Evolutionary conservation across 2,329 filamentous ascomycete species (phyloP), one percentile per base, ranked within the genome.

Genomic region (Chalaropsis thielavioides): DNA sequence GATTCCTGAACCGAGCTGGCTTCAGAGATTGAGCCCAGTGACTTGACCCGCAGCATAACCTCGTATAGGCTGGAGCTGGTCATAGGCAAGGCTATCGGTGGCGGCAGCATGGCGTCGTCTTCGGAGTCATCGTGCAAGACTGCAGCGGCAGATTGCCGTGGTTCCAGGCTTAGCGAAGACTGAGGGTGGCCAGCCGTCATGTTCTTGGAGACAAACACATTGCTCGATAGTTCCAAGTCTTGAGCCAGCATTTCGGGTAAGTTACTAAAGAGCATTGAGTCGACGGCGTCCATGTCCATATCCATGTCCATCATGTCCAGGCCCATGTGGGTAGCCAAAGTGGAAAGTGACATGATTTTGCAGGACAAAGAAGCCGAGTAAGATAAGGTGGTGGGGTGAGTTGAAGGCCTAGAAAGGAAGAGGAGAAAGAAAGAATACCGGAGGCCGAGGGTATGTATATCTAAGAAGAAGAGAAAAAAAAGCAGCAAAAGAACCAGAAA

Each of bases 191-290:
- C 81, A 24, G 80, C 77, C 5, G 81, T 81, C 76, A 83, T 78
- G 66, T 77, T 78, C 70, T 74, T 80, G 15, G 79, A 75, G 31
- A 73, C 72, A 65, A 83, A 83, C 31, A 81, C 70, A 10, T 74
- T 72, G 62, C 74, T 74, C 19, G 79, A 82, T 24, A 75, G 70
- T 69, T 82, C 78, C 58, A 84, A 73, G 68, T 84, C 81, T 66
- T 75, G 76, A 6, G 77, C 81, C n/a, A 84, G 73, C 46, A 83
- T 69, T 71, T 84, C 82, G 1, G 82, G 79, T 19, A 84, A 73
- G 71, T 79, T 83, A 61, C 73, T 73, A 41, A 65, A 41, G 62
- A 74, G 71, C 41, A 64, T 68, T 19, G 73, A 71, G 41, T 72
- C 70, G 54, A 56, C 41, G 24, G 61, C n/a, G 43, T 62, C 38